These are phyloP conservation scores for Neurospora pannonica DNA, from an alignment of 495 filamentous ascomycete genomes.

Conservation along the genomic window DNA sequence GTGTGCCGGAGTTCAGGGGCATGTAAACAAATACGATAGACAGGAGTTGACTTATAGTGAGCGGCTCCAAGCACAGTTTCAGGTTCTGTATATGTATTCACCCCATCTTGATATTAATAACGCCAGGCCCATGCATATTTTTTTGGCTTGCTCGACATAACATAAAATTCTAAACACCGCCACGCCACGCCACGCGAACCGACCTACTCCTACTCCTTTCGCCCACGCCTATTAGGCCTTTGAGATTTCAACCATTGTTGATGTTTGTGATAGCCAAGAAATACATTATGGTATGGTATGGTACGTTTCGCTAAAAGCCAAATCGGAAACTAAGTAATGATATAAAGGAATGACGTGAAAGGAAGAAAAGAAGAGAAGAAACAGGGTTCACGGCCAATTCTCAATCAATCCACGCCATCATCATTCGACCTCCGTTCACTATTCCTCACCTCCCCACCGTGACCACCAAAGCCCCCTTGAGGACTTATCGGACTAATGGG, in stretches of 20 bases:
- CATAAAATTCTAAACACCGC: not conserved
- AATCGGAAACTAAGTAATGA: not conserved
- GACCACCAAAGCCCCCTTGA: not conserved
- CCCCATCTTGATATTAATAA: not conserved
- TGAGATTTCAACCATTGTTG: not conserved
- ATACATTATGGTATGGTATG: not conserved
- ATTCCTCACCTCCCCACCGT: not conserved
- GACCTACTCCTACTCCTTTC: not conserved
- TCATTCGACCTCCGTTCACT: constrained; percentile 6
- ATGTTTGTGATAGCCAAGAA: not conserved
- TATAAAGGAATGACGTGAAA: not conserved
- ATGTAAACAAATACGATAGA: not conserved
- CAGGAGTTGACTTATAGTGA: not conserved
- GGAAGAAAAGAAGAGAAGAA: not conserved
- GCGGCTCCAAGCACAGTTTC: not conserved
- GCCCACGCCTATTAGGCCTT: not conserved
- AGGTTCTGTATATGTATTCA: not conserved
- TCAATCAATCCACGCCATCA: constrained; percentile 16
- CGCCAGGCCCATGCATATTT: not conserved
- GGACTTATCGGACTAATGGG: not conserved
- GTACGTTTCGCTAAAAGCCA: not conserved
- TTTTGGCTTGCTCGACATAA: not conserved
- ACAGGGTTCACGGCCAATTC: not conserved
- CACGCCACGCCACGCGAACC: not conserved
- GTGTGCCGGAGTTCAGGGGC: not conserved